These are phyloP conservation scores for Yamadazyma phyllophila DNA, from an alignment of 805 yeast species.

Conservation along the genomic window DNA sequence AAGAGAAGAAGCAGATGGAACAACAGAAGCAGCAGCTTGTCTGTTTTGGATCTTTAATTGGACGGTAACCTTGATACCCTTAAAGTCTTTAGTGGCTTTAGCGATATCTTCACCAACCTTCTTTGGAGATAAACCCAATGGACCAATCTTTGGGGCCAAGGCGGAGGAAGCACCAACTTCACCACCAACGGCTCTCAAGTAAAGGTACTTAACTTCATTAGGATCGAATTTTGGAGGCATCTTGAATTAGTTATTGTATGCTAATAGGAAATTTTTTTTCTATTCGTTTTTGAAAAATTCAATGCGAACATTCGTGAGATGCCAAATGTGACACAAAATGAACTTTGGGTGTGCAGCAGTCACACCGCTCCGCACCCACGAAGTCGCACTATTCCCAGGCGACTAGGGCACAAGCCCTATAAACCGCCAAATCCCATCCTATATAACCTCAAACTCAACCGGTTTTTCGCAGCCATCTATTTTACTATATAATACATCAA, in stretches of 20 bases:
- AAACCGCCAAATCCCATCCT: not conserved
- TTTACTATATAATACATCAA: slow-evolving; percentile 9
- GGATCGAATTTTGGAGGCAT: slow-evolving; percentile 99
- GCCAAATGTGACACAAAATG: slow-evolving; percentile 7
- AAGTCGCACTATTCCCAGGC: too few species aligned
- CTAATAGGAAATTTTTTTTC: slow-evolving; percentile 16
- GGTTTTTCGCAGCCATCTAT: not conserved
- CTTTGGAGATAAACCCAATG: slow-evolving; percentile 99
- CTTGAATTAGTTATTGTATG: slow-evolving; percentile 18
- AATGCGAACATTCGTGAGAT: slow-evolving; percentile 3
- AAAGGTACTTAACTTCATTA: slow-evolving; percentile 94
- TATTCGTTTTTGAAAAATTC: slow-evolving; percentile 5
- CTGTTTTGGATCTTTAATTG: slow-evolving; percentile 99
- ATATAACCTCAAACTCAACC: too few species aligned
- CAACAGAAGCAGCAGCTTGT: slow-evolving; percentile 98
- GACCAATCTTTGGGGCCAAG: slow-evolving; percentile 99
- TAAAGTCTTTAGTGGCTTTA: slow-evolving; percentile 98
- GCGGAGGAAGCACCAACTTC: slow-evolving; percentile 99
- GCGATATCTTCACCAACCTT: slow-evolving; percentile 99
- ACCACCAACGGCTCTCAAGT: slow-evolving; percentile 99
- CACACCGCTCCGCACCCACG: not conserved
- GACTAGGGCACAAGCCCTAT: slow-evolving; percentile 6
- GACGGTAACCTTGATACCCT: slow-evolving; percentile 99
- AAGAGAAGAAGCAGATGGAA: slow-evolving; percentile 98
- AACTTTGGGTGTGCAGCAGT: not conserved